Percentiles rank a stretch among this genome's conserved stretches.
phyloP scores from a whole-genome alignment of 2,329 filamentous ascomycete genomes.

The Colletotrichum plurivorum region DNA sequence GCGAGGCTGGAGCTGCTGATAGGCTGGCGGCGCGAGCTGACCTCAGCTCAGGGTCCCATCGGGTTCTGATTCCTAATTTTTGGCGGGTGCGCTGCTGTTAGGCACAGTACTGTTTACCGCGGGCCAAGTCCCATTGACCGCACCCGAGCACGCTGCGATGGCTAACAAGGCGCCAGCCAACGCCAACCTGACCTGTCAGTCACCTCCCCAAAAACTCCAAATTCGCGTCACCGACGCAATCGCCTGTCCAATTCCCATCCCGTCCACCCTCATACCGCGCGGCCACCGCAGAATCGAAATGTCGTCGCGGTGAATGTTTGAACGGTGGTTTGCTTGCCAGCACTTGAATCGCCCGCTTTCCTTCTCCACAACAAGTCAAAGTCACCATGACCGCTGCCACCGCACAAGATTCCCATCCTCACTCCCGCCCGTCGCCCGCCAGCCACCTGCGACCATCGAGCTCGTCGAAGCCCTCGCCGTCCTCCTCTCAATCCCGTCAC shows the following conservation, averaged over 20 bases:
- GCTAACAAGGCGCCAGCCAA: constrained; percentile 17
- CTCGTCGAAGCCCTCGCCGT: constrained; percentile 32
- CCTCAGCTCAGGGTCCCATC: constrained; percentile 27
- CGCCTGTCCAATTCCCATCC: constrained; percentile 22
- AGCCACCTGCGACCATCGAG: constrained; percentile 37
- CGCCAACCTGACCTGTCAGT: constrained; percentile 31
- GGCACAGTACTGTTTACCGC: background rate
- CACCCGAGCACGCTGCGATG: constrained; percentile 19
- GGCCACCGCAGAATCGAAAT: constrained; percentile 30
- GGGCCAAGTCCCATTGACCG: constrained; percentile 14
- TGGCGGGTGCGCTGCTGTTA: constrained; percentile 6
- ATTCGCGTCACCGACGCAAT: constrained; percentile 39
- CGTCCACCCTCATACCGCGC: constrained; percentile 19
- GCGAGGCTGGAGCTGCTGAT: constrained; percentile 21
- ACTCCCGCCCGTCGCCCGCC: constrained; percentile 26
- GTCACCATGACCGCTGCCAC: constrained; percentile 37
- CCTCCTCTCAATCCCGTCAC: constrained; percentile 34
- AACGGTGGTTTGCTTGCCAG: constrained; percentile 31
- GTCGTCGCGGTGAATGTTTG: constrained; percentile 31
- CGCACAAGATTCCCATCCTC: constrained; percentile 28
- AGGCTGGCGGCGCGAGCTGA: constrained; percentile 33
- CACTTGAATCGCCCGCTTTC: constrained; percentile 1
- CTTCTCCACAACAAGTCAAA: constrained; percentile 1
- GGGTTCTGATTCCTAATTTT: constrained; percentile 35
- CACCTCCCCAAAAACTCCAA: constrained; percentile 39